A percentile compares a stretch with the other conserved stretches of the same genome.
Evolutionary conservation across 2,329 filamentous ascomycete genomes (phyloP).

Genomic region (Pseudocercospora macadamiae): DNA sequence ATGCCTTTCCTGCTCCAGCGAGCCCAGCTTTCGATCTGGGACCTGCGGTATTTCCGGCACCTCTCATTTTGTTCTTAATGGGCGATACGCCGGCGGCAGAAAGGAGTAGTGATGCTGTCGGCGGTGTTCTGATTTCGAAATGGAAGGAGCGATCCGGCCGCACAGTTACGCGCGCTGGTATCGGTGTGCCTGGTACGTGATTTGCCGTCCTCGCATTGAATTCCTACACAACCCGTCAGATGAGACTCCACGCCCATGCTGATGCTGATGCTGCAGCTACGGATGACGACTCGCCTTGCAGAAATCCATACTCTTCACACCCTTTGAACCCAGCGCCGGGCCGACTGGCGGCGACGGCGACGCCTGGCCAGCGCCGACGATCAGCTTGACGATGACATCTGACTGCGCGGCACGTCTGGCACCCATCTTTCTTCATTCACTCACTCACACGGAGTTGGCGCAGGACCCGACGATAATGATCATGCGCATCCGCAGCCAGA

Average conservation of each 20-base stretch:
- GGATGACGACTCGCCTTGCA: slow-evolving; percentile 73
- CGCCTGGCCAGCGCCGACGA: slow-evolving; percentile 94
- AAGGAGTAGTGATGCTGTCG: slow-evolving; percentile 88
- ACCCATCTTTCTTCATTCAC: too few relatives aligned
- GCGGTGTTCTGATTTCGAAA: slow-evolving; percentile 87
- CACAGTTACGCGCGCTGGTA: slow-evolving; percentile 88
- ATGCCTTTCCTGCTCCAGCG: slow-evolving; percentile 42
- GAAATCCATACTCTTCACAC: slow-evolving; percentile 99
- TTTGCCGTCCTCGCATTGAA: slow-evolving; percentile 65
- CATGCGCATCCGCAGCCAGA: slow-evolving; percentile 45
- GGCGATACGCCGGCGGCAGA: slow-evolving; percentile 76
- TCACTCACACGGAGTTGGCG: too few relatives aligned
- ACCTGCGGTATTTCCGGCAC: slow-evolving; percentile 61
- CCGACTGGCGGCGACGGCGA: slow-evolving; percentile 94
- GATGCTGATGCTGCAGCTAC: background rate
- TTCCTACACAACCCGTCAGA: slow-evolving; percentile 22
- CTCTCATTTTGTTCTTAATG: slow-evolving; percentile 75
- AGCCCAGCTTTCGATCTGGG: slow-evolving; percentile 45
- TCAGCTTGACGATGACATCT: slow-evolving; percentile 90
- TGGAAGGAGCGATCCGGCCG: slow-evolving; percentile 90
- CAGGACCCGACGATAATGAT: slow-evolving; percentile 22
- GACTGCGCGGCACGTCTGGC: slow-evolving; percentile 57
- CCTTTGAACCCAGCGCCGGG: slow-evolving; percentile 93
- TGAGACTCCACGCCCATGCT: background rate
- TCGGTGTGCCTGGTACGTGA: slow-evolving; percentile 78